phyloP scores from a whole-genome alignment of 2,329 filamentous ascomycete genomes.

The Dothidotthia symphoricarpi region DNA sequence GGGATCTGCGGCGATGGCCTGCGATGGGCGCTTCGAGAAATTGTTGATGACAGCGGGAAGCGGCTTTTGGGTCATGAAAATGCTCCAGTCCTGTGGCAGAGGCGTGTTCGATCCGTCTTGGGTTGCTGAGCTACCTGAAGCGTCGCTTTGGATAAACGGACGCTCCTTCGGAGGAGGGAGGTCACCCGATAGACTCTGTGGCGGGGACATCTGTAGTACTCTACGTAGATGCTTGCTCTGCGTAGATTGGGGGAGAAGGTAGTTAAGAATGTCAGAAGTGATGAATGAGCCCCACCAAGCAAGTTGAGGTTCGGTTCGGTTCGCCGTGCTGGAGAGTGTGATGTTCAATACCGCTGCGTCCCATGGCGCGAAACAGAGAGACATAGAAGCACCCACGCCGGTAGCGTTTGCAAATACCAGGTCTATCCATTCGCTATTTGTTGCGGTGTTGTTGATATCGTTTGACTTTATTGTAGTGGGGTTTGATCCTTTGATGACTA shows the following conservation, averaged over 20 bases:
- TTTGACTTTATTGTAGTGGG: too few relatives aligned
- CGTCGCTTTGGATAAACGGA: conserved; percentile 6
- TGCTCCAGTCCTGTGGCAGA: conserved; percentile 4
- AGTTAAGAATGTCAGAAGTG: neutral
- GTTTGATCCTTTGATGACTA: conserved; percentile 1
- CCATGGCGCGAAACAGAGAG: conserved; percentile 10
- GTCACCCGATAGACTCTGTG: conserved; percentile 3
- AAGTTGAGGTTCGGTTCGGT: conserved; percentile 5
- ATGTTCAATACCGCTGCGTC: conserved; percentile 6
- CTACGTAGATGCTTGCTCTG: neutral
- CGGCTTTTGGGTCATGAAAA: conserved; percentile 4
- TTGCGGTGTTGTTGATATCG: neutral
- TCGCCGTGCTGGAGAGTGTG: conserved; percentile 1
- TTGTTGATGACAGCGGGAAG: neutral
- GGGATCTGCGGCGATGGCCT: conserved; percentile 8
- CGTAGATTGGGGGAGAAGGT: neutral
- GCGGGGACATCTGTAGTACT: conserved; percentile 5
- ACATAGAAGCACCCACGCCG: neutral
- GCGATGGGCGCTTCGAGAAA: neutral
- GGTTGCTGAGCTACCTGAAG: conserved; percentile 1
- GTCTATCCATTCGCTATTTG: neutral
- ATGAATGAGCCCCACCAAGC: conserved; percentile 1
- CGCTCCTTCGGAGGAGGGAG: conserved; percentile 1
- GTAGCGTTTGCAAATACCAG: neutral
- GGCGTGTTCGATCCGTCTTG: conserved; percentile 1